Evolutionary conservation across 106 monocot genomes (phyloP), one percentile per base, ranked within the genome.

Genomic region (Dioscorea zingiberensis): DNA sequence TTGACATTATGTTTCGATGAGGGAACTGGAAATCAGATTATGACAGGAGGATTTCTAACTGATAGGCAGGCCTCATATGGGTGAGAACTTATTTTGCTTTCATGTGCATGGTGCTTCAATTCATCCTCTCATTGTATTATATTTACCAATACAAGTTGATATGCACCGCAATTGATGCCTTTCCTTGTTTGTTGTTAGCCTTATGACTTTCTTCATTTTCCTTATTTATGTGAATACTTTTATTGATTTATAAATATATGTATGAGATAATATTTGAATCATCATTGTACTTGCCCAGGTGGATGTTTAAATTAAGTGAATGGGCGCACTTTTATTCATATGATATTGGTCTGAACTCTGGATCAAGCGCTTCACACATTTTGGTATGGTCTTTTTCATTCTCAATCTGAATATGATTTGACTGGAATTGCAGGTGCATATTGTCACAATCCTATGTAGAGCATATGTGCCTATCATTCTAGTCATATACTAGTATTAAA

Each of bases 1-100:
- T 68, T 97, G 76, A 86, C 85, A 44, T 77, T 97, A 73, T 97
- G 95, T 66, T 97, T 97, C 65, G 95, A 97, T 59, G 95, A 97
- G 79, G 95, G 95, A 69, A 97, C 95, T 68, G 95, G 95, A 72
- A 97, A 88, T 78, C 95, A 97, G 72, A 55, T 81, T 22, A 97
- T 97, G 95, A 97, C 95, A 25, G 95, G 95, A 60, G 95, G 95
- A 58, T 97, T 97, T 78, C 75, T 97, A 54, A 97, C 95, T 59
- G 95, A 91, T 57, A 92, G 84, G 60, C 85, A 97, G 47, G 95
- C 95, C 62, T 87, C 95, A 10, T 83, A 88, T 80, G 95, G 95
- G 95, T 97, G 72, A 80, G 77, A 60, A 70, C 54, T 55, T 18
- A 62, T 27, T 38, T 21, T 23, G 27, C 47, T 28, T 65, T 38